phyloP scores from a whole-genome alignment of 139 green algal species.

The Nannochloris sp. region DNA sequence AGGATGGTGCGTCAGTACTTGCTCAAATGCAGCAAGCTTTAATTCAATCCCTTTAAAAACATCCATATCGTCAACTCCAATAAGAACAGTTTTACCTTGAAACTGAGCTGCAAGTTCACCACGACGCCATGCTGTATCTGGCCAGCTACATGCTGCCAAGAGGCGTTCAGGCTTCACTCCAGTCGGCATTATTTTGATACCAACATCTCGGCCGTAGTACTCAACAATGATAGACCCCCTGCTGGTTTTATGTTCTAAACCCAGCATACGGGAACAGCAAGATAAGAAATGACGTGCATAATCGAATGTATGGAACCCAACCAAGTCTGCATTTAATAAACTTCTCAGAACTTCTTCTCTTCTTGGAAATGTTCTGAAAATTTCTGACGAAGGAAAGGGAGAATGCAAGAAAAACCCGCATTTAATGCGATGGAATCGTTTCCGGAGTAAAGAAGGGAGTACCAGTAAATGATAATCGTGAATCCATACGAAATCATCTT shows the following conservation, averaged over 20 bases:
- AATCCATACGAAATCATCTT: constrained; percentile 95
- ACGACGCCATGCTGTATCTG: constrained; percentile 83
- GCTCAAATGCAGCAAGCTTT: constrained; percentile 72
- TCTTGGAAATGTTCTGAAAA: constrained; percentile 76
- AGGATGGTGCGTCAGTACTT: constrained; percentile 77
- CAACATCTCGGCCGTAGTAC: constrained; percentile 93
- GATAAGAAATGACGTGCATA: constrained; percentile 92
- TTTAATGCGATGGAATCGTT: constrained; percentile 61
- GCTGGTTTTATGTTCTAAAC: constrained; percentile 86
- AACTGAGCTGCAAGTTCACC: constrained; percentile 81
- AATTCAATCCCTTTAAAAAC: constrained; percentile 90
- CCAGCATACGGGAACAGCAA: constrained; percentile 89
- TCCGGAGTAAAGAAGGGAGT: constrained; percentile 87
- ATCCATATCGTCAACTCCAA: constrained; percentile 96
- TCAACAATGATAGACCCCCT: constrained; percentile 84
- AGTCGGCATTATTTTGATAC: constrained; percentile 97
- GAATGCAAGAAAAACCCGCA: constrained; percentile 94
- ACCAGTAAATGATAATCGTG: constrained; percentile 99
- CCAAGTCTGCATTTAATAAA: constrained; percentile 79
- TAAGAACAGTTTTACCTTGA: constrained; percentile 59
- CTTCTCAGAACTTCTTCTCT: constrained; percentile 81
- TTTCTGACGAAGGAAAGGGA: constrained; percentile 82
- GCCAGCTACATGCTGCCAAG: constrained; percentile 69
- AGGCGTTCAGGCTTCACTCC: constrained; percentile 83
- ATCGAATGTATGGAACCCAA: constrained; percentile 95